These are phyloP conservation scores for Carnegiea gigantea DNA, from an alignment of 179 eudicot genomes.

Conservation along the genomic window DNA sequence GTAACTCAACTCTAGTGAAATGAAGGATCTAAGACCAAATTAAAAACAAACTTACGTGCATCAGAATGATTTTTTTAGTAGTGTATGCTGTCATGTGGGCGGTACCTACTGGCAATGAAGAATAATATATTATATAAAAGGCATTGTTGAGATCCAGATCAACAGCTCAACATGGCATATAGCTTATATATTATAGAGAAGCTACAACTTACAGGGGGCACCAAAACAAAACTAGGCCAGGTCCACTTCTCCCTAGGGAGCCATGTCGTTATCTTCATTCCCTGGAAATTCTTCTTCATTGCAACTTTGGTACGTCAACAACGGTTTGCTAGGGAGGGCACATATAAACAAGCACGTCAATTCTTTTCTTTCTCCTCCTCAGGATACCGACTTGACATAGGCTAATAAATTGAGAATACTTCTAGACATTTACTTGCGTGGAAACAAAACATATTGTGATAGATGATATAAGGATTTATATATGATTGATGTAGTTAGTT, in stretches of 20 bases:
- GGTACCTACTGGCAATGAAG: not conserved
- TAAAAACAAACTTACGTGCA: not conserved
- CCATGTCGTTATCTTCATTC: not conserved
- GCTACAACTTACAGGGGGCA: not conserved
- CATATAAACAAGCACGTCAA: not conserved
- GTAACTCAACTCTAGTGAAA: no score
- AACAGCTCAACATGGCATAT: constrained; percentile 9
- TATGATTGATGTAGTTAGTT: no score
- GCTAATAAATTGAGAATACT: no score
- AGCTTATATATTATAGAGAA: no score
- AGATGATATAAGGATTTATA: no score
- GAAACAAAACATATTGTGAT: no score
- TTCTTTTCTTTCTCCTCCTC: no score
- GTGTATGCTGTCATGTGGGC: constrained; percentile 12
- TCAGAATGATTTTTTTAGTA: not conserved
- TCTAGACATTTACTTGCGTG: no score
- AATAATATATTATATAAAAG: constrained; percentile 14
- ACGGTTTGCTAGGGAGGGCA: constrained; percentile 11
- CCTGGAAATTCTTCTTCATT: constrained; percentile 6
- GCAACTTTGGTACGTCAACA: constrained; percentile 11
- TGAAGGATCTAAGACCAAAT: no score
- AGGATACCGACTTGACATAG: no score
- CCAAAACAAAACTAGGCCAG: not conserved
- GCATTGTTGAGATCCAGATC: not conserved
- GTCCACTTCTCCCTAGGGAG: not conserved